These are phyloP conservation scores for Wallemia hederae DNA, from an alignment of 1,284 basidiomycete genomes.

Conservation along the genomic window DNA sequence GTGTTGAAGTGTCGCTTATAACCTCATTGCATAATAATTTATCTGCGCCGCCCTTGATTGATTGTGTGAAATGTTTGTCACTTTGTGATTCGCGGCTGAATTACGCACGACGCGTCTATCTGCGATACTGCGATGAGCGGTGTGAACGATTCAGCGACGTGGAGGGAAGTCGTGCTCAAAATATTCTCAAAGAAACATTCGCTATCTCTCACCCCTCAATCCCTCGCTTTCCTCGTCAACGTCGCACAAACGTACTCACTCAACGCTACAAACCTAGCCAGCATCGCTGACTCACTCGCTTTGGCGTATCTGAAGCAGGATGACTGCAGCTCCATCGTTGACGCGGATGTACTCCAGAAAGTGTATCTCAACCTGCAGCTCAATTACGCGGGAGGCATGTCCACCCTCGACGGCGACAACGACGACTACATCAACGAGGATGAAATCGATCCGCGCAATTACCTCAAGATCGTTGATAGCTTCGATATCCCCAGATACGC, in stretches of 20 bases:
- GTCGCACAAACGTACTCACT: neutral
- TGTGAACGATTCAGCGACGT: neutral
- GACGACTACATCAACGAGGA: constrained; percentile 17
- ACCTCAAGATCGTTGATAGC: constrained; percentile 58
- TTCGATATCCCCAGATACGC: constrained; percentile 81
- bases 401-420: constrained; percentile 21
- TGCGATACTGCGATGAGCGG: neutral
- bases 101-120: neutral
- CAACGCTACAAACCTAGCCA: neutral
- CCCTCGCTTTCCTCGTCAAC: constrained; percentile 14
- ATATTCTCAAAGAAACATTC: constrained; percentile 30
- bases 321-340: constrained; percentile 21
- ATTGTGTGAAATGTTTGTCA: neutral
- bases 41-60: neutral
- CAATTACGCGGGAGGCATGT: constrained; percentile 23
- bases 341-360: constrained; percentile 36
- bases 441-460: constrained; percentile 48
- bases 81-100: neutral
- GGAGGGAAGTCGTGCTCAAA: constrained; percentile 1
- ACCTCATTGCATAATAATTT: neutral
- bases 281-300: neutral
- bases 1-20: neutral
- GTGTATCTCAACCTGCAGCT: constrained; percentile 59
- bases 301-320: constrained; percentile 28
- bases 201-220: constrained; percentile 46